Percentiles rank a stretch among this genome's conserved stretches.
phyloP scores from a whole-genome alignment of 1,139 yeast genomes.

The Lodderomyces metapsilosis region DNA sequence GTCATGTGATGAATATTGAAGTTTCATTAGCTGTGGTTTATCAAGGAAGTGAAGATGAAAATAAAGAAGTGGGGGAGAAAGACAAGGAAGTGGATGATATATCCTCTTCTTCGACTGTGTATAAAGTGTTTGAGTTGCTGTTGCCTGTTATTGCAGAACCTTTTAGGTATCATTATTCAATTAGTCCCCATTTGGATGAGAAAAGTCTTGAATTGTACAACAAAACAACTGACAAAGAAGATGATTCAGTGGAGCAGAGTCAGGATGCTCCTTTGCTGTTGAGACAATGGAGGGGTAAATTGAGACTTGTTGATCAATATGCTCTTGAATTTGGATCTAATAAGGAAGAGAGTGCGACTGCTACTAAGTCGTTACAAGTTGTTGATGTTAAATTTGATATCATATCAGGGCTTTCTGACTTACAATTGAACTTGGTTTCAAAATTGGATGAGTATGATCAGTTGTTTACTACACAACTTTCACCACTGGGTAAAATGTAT shows the following conservation, averaged over 20 bases:
- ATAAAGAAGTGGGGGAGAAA: constrained; percentile 14
- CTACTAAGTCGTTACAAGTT: constrained; percentile 11
- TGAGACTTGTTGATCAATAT: constrained; percentile 1
- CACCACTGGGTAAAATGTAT: constrained; percentile 16
- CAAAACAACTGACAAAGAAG: constrained; percentile 27
- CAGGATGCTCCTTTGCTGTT: constrained; percentile 47
- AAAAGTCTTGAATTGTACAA: neutral
- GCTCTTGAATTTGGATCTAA: neutral
- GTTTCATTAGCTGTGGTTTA: constrained; percentile 17
- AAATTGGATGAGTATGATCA: constrained; percentile 4
- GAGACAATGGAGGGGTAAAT: constrained; percentile 3
- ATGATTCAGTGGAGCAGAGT: constrained; percentile 33
- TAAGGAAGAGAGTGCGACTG: constrained; percentile 6
- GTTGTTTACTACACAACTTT: constrained; percentile 27
- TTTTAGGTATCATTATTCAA: constrained; percentile 31
- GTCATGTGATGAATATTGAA: neutral
- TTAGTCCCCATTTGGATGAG: constrained; percentile 23
- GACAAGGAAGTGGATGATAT: neutral
- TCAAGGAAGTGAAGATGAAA: constrained; percentile 8
- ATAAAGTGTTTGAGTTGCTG: constrained; percentile 27
- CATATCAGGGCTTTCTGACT: constrained; percentile 33
- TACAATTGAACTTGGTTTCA: constrained; percentile 19
- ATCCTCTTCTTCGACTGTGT: constrained; percentile 10
- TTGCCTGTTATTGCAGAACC: constrained; percentile 37
- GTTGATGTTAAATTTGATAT: constrained; percentile 20